Conservation (phyloP, 768 basidiomycete species). For the Termitomyces eurrhizus region DNA sequence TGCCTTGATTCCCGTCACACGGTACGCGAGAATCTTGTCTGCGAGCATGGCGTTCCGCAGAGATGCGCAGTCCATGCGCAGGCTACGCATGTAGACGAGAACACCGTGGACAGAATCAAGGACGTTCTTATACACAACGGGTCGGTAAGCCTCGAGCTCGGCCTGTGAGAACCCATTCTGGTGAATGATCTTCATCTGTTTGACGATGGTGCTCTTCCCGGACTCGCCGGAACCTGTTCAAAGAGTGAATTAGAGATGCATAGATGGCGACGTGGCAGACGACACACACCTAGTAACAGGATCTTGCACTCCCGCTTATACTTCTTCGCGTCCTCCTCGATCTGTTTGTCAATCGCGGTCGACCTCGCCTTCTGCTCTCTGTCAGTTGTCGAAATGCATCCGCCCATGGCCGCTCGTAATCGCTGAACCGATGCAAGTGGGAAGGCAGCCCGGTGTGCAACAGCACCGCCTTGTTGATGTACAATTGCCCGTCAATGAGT, state of each 20-base stretch:
- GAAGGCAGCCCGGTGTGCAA: too few species aligned
- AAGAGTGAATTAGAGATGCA: background rate
- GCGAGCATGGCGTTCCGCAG: conserved; percentile 47
- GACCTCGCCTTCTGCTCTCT: conserved; percentile 57
- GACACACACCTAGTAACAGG: conserved; percentile 65
- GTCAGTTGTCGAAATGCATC: conserved; percentile 59
- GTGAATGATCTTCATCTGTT: conserved; percentile 99
- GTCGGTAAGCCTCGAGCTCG: conserved; percentile 73
- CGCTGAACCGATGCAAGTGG: too few species aligned
- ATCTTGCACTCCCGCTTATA: conserved; percentile 92
- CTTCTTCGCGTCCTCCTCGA: conserved; percentile 81
- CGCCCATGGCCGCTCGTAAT: conserved; percentile 48
- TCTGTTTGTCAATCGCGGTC: conserved; percentile 73
- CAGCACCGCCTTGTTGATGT: background rate
- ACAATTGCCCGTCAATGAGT: background rate
- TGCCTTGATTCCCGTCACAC: conserved; percentile 46
- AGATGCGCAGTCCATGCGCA: conserved; percentile 72
- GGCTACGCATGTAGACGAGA: conserved; percentile 81
- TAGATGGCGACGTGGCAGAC: background rate
- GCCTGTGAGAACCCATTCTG: conserved; percentile 81
- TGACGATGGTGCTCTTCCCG: conserved; percentile 93
- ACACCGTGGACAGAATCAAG: conserved; percentile 87
- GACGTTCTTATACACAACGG: conserved; percentile 81
- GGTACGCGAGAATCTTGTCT: conserved; percentile 21
- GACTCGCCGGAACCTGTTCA: conserved; percentile 85